Evolutionary conservation across 257 asterid species (phyloP).

Genomic region (Rhazya stricta): DNA sequence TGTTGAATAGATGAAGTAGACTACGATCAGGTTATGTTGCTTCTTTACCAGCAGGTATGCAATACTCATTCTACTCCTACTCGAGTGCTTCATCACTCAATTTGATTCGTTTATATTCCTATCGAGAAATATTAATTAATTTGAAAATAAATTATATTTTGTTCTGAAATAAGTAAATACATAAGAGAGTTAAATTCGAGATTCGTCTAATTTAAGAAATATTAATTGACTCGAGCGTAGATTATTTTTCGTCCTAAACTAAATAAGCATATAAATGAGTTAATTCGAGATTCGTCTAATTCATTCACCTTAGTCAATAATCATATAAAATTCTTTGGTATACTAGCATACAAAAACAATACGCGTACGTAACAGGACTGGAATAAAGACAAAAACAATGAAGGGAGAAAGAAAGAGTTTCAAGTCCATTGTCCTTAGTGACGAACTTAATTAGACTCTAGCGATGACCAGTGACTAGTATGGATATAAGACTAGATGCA

Average conservation of each 20-base stretch:
- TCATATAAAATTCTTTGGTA: too few relatives aligned
- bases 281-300: too few relatives aligned
- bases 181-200: not conserved
- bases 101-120: too few relatives aligned
- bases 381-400: not conserved
- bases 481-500: not conserved
- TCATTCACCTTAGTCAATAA: too few relatives aligned
- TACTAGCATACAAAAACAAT: not conserved
- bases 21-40: not conserved
- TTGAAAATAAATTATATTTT: not conserved
- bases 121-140: not conserved
- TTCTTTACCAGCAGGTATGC: too few relatives aligned
- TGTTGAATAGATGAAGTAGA: not conserved
- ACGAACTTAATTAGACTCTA: not conserved
- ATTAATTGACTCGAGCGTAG: too few relatives aligned
- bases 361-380: not conserved
- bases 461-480: not conserved
- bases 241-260: too few relatives aligned
- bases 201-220: too few relatives aligned
- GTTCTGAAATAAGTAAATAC: too few relatives aligned
- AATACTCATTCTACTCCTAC: too few relatives aligned
- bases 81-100: too few relatives aligned
- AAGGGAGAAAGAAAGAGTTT: not conserved
- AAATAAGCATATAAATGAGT: too few relatives aligned
- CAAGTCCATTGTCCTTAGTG: not conserved